Evolutionary conservation across 2,329 filamentous ascomycete species (phyloP).

Genomic region (Fusarium algeriense): DNA sequence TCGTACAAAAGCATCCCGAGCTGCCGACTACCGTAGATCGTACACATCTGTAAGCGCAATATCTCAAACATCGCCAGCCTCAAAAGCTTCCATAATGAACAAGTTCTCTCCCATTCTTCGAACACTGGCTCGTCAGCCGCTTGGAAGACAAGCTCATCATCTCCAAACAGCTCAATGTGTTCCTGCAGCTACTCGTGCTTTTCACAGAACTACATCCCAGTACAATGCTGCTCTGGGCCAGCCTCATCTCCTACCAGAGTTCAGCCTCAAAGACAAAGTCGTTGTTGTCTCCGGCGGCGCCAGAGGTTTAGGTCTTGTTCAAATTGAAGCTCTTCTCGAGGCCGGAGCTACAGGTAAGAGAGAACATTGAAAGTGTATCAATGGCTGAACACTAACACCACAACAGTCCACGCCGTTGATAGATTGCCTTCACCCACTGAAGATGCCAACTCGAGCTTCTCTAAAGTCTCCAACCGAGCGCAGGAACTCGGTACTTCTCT

Average conservation of each 20-base stretch:
- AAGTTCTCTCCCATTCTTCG: constrained; percentile 41
- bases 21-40: not conserved
- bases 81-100: constrained; percentile 39
- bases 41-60: not conserved
- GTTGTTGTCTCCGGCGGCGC: constrained; percentile 82
- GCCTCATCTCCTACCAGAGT: constrained; percentile 71
- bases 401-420: constrained; percentile 76
- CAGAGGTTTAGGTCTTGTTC: constrained; percentile 81
- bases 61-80: not conserved
- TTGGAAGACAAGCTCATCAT: constrained; percentile 23
- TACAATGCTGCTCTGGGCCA: constrained; percentile 33
- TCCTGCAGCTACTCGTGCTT: constrained; percentile 30
- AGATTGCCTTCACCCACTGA: constrained; percentile 65
- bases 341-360: constrained; percentile 76
- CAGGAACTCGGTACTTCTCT: constrained; percentile 75
- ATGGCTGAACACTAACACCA: constrained; percentile 12
- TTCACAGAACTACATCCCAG: constrained; percentile 40
- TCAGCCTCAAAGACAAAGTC: constrained; percentile 79
- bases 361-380: not conserved
- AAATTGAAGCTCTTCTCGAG: constrained; percentile 82
- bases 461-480: constrained; percentile 72
- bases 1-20: constrained; percentile 21
- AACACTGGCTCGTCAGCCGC: constrained; percentile 36
- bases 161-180: constrained; percentile 18
- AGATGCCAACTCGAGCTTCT: constrained; percentile 68